Evolutionary conservation across 1,284 basidiomycete species (phyloP), one percentile per base, ranked within the genome.

Genomic region (Ceratobasidium sp.): DNA sequence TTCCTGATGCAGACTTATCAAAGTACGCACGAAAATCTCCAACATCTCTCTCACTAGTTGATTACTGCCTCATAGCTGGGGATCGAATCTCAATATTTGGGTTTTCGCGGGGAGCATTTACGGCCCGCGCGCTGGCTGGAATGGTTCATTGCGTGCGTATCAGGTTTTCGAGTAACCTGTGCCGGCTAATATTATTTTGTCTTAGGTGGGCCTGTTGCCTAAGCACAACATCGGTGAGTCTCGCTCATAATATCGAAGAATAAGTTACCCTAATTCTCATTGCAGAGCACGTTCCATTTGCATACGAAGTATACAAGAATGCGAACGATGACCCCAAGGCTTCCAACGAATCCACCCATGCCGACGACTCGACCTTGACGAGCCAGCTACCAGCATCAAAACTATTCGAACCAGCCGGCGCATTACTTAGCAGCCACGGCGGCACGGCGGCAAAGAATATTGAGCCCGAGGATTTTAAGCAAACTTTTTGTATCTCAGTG

Each of bases 251-350:
- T n/a, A n/a, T n/a, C n/a, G n/a, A n/a, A n/a, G n/a, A n/a, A n/a
- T n/a, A n/a, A n/a, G n/a, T n/a, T n/a, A n/a, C n/a, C n/a, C n/a
- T n/a, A n/a, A n/a, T n/a, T n/a, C n/a, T n/a, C n/a, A n/a, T n/a
- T n/a, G n/a, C 28, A 58, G 81, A 81, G 44, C 80, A 80, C 40
- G 55, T 81, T 2, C 63, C 73, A 15, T 81, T 81, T 44, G 81
- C 81, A n/a, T 81, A 81, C 42, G 66, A 79, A 56, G 56, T 71
- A 15, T 81, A 80, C 71, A 77, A 63, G n/a, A 60, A 68, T 39
- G 46, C 60, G 23, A n/a, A 64, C 7, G 71, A 76, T 39, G 20
- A 33, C 10, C 15, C 23, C 15, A 10, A 4, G 15, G 20, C 28
- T 39, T 6, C 28, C 18, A 33, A 15, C 28, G 28, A 15, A 7